Percentiles rank a stretch among this genome's conserved stretches.
These are phyloP conservation scores for Monosporozyma servazzii DNA, from an alignment of 805 yeast genomes.

Conservation along the genomic window DNA sequence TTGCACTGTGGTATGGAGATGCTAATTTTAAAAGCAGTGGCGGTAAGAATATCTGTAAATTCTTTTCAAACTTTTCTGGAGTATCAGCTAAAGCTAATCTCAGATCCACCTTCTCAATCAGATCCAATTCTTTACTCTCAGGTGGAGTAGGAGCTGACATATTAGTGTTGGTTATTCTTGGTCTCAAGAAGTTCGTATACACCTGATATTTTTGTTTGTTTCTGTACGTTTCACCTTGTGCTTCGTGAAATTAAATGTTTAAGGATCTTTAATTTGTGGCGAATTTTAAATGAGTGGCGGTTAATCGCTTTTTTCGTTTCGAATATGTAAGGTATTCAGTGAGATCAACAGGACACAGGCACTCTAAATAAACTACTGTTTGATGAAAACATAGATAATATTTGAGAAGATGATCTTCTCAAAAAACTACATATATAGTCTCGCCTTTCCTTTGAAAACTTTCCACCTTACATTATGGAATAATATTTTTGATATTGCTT, in stretches of 20 bases:
- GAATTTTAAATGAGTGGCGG: neutral
- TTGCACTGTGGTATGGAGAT: slow-evolving; percentile 57
- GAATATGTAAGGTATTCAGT: too few species aligned
- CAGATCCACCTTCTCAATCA: slow-evolving; percentile 73
- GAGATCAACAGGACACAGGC: too few species aligned
- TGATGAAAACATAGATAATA: too few species aligned
- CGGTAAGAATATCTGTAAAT: slow-evolving; percentile 54
- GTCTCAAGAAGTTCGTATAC: neutral
- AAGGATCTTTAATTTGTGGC: neutral
- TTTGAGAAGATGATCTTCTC: too few species aligned
- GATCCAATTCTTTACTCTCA: slow-evolving; percentile 43
- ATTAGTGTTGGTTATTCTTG: neutral
- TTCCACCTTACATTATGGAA: too few species aligned
- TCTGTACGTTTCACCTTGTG: neutral
- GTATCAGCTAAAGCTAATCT: slow-evolving; percentile 67
- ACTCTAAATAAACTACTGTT: too few species aligned
- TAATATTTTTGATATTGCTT: too few species aligned
- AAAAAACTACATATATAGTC: too few species aligned
- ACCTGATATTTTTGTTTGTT: neutral
- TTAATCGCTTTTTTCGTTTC: neutral
- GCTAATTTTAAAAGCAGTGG: slow-evolving; percentile 74
- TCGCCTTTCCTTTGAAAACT: too few species aligned
- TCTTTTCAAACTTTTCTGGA: slow-evolving; percentile 51
- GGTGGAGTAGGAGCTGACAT: neutral
- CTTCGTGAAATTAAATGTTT: neutral